phyloP scores from a whole-genome alignment of 306 rosid species.

The Rubus parviflorus region DNA sequence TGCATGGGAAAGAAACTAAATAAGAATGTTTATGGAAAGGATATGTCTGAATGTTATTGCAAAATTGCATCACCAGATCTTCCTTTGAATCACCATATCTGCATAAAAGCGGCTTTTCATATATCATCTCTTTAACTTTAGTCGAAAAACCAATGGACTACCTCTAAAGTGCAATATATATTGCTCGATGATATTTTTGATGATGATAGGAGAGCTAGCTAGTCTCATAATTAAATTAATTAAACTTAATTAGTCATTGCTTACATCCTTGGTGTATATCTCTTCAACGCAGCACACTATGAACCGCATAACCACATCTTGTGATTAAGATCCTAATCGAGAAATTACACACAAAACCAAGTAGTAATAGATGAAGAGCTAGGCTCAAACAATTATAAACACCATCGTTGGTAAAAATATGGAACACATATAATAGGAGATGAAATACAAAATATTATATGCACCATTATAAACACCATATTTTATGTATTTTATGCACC shows the following conservation, averaged over 20 bases:
- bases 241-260: background rate
- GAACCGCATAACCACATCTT: background rate
- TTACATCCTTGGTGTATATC: background rate
- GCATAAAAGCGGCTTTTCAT: constrained; percentile 13
- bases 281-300: background rate
- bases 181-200: background rate
- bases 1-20: background rate
- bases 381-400: no score
- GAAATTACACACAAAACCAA: no score
- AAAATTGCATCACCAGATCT: constrained; percentile 13
- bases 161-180: constrained; percentile 16
- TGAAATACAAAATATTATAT: no score
- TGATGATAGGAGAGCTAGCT: background rate
- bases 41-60: constrained; percentile 5
- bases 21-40: background rate
- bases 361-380: no score
- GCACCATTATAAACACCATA: no score
- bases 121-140: constrained; percentile 7
- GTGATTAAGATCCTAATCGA: background rate
- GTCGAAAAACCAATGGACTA: constrained; percentile 7
- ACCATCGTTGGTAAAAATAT: no score
- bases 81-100: constrained; percentile 20
- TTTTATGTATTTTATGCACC: no score
- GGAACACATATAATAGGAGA: no score
- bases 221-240: background rate